These are phyloP conservation scores for Schizochytrium sp. DNA, from an alignment of 108 stramenopile genomes.

Conservation along the genomic window DNA sequence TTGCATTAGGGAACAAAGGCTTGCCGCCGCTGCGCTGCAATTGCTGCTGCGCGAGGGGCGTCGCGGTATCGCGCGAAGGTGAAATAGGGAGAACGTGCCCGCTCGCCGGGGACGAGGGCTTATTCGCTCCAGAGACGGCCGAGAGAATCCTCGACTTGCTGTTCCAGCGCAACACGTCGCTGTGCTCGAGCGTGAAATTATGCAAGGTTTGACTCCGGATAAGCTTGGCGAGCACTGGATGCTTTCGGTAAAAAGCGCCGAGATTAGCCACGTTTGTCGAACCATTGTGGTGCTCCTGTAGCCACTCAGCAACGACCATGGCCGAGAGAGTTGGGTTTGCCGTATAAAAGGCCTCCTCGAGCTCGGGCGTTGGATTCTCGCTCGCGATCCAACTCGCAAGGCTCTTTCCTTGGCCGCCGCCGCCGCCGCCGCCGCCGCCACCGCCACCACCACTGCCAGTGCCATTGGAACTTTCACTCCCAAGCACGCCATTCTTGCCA, in stretches of 20 bases:
- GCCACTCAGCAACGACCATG: not conserved
- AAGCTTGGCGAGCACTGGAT: not conserved
- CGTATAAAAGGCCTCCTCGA: not conserved
- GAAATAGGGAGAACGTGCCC: not conserved
- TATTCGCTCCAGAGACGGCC: not conserved
- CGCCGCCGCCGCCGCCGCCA: too few relatives aligned
- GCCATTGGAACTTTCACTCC: not conserved
- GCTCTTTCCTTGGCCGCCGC: not conserved
- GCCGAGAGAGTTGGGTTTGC: not conserved
- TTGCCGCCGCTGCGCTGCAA: not conserved
- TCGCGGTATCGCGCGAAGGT: not conserved
- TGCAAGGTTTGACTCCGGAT: not conserved
- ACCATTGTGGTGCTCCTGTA: not conserved
- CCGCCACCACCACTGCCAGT: too few relatives aligned
- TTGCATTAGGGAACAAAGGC: not conserved
- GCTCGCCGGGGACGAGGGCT: not conserved
- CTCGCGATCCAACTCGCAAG: not conserved
- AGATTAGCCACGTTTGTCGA: not conserved
- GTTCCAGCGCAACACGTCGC: not conserved
- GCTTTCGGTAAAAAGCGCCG: not conserved
- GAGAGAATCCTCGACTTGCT: not conserved
- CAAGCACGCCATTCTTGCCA: not conserved
- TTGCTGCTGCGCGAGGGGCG: not conserved
- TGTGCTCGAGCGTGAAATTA: not conserved
- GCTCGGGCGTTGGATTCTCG: not conserved